These are phyloP conservation scores for Globisporangium solare DNA, from an alignment of 352 stramenopile species.

Conservation along the genomic window DNA sequence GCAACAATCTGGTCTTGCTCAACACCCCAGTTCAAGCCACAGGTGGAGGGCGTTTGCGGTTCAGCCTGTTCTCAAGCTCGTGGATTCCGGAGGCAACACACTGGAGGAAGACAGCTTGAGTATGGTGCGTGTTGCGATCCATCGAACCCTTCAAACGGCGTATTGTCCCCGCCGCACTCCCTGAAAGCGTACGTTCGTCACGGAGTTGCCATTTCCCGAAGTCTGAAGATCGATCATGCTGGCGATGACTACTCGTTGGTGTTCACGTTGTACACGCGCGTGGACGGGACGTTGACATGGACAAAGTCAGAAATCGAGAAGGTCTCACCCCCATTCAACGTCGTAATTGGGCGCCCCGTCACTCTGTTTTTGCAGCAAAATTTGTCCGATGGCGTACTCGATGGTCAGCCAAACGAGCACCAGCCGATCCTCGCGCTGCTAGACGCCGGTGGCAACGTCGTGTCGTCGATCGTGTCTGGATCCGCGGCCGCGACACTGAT, in stretches of 20 bases:
- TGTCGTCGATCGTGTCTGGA: constrained; percentile 38
- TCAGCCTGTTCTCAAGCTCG: constrained; percentile 74
- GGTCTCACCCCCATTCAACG: constrained; percentile 54
- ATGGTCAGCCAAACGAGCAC: constrained; percentile 68
- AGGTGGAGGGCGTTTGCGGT: constrained; percentile 67
- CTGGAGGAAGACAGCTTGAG: constrained; percentile 66
- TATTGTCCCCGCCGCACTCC: constrained; percentile 34
- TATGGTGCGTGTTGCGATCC: constrained; percentile 54
- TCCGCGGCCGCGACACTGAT: constrained; percentile 50
- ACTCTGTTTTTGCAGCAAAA: constrained; percentile 42
- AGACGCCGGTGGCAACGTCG: constrained; percentile 67
- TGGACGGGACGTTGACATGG: constrained; percentile 30
- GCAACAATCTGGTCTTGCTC: constrained; percentile 42
- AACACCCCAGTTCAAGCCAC: constrained; percentile 30
- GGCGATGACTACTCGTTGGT: constrained; percentile 69
- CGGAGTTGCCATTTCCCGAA: constrained; percentile 64
- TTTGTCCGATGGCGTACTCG: constrained; percentile 61
- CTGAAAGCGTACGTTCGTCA: constrained; percentile 36
- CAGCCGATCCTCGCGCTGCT: constrained; percentile 62
- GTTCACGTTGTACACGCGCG: constrained; percentile 63
- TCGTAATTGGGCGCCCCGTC: constrained; percentile 44
- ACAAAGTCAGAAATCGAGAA: constrained; percentile 45
- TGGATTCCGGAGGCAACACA: constrained; percentile 69
- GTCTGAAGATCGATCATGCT: constrained; percentile 68
- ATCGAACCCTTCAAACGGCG: constrained; percentile 63